phyloP scores from a whole-genome alignment of 768 basidiomycete genomes.

The Leccinellum albellum region DNA sequence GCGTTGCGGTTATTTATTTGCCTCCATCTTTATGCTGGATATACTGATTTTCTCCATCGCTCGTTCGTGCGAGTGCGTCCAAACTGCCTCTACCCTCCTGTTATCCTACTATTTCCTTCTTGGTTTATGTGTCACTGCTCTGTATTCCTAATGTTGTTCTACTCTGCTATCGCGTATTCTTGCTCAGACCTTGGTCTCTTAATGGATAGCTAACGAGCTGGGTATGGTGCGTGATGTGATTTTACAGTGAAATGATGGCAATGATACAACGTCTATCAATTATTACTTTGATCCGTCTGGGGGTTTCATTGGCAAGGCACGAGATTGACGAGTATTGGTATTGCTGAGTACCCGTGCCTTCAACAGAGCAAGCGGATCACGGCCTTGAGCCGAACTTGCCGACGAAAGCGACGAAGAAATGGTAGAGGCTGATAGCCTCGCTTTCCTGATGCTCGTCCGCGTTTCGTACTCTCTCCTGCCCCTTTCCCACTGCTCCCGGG shows the following conservation, averaged over 20 bases:
- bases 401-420: constrained; percentile 21
- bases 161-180: constrained; percentile 50
- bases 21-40: constrained; percentile 42
- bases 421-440: constrained; percentile 36
- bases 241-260: constrained; percentile 6
- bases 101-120: constrained; percentile 39
- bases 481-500: constrained; percentile 59
- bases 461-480: constrained; percentile 46
- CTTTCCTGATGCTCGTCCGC: constrained; percentile 46
- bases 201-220: constrained; percentile 26
- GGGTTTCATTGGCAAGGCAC: constrained; percentile 12
- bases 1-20: constrained; percentile 38
- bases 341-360: constrained; percentile 58
- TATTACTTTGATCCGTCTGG: constrained; percentile 24
- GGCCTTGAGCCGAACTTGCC: constrained; percentile 17
- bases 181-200: constrained; percentile 34
- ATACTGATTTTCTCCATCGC: constrained; percentile 28
- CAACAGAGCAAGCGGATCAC: constrained; percentile 38
- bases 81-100: constrained; percentile 25
- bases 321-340: constrained; percentile 51
- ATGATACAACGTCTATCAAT: neutral
- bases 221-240: constrained; percentile 11
- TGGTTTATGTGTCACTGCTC: constrained; percentile 43
- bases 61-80: constrained; percentile 24
- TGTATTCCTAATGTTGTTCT: constrained; percentile 62